Base-by-base conservation (phyloP, 2,329 filamentous ascomycete species). In the Colletotrichum zoysiae region DNA sequence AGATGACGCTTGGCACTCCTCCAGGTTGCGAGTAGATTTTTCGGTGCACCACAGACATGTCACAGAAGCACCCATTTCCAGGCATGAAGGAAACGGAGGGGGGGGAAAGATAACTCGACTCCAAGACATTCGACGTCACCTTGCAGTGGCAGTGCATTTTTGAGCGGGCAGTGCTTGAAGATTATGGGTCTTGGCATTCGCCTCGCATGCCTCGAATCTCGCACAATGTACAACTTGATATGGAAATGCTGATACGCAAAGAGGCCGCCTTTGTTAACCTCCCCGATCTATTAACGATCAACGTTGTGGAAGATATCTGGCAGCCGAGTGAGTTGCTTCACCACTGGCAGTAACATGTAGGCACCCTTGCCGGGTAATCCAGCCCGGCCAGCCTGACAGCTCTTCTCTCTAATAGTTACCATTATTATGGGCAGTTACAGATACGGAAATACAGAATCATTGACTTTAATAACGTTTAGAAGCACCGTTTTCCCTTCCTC, bases 111-210 rank as follows among this genome's bases (percentile, higher is more conserved):
- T 0, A 42, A 40, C 3, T 18, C 7, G 56, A 5, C 14, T 12
- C 38, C 4, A 26, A 56, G 20, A 23, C 38, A 42, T 11, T 26
- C 7, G n/a, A 30, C 56, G 56, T 58, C 38, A 58, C 14, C 14
- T 58, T 58, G 56, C 56, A 26, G 56, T 58, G 56, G 56, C 56
- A 58, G 56, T 58, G 56, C 38, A 58, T 2, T 18, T 18, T 40
- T 26, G 14, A n/a, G n/a, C 56, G 56, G 56, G 56, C 38, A 57
- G 38, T 58, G 38, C 35, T 42, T n/a, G 23, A 48, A n/a, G n/a
- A 42, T 26, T 26, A 26, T 58, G n/a, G n/a, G 56, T 42, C 56
- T 57, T 58, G 56, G 38, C 56, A 18, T 26, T 40, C 35, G 23
- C n/a, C 16, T 38, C 0, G 3, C 23, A 6, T 58, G 55, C 23